These are phyloP conservation scores for Trypanosoma melophagium DNA, from an alignment of 208 protist genomes.

Conservation along the genomic window DNA sequence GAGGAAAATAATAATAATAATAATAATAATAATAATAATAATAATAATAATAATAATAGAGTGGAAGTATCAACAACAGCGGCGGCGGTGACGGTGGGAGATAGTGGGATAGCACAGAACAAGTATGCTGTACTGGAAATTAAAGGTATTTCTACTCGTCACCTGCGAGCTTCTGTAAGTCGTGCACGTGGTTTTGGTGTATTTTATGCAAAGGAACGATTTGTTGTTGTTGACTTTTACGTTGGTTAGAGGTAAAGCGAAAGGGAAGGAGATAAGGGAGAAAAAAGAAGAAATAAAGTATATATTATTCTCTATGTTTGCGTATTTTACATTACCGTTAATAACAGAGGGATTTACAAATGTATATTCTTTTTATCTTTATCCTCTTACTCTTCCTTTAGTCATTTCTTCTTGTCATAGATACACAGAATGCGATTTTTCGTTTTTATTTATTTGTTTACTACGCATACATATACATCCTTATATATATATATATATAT, in stretches of 20 bases:
- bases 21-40: no score
- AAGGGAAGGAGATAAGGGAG: background rate
- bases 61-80: no score
- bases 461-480: background rate
- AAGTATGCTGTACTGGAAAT: constrained; percentile 44
- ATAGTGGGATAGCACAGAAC: no score
- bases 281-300: constrained; percentile 7
- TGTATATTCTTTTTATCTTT: background rate
- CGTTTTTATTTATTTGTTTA: constrained; percentile 2
- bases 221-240: constrained; percentile 76
- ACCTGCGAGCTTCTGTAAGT: constrained; percentile 59
- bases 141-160: constrained; percentile 39
- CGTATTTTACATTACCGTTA: background rate
- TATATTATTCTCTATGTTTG: background rate
- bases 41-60: no score
- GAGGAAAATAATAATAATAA: background rate
- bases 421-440: constrained; percentile 7
- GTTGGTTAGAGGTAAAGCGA: constrained; percentile 15
- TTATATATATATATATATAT: background rate
- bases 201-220: constrained; percentile 50
- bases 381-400: constrained; percentile 12
- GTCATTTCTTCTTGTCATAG: background rate
- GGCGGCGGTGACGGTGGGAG: no score
- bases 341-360: background rate
- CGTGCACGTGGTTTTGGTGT: constrained; percentile 66